Evolutionary conservation across 495 filamentous ascomycete species (phyloP).

Genomic region (Trichoderma parareesei): DNA sequence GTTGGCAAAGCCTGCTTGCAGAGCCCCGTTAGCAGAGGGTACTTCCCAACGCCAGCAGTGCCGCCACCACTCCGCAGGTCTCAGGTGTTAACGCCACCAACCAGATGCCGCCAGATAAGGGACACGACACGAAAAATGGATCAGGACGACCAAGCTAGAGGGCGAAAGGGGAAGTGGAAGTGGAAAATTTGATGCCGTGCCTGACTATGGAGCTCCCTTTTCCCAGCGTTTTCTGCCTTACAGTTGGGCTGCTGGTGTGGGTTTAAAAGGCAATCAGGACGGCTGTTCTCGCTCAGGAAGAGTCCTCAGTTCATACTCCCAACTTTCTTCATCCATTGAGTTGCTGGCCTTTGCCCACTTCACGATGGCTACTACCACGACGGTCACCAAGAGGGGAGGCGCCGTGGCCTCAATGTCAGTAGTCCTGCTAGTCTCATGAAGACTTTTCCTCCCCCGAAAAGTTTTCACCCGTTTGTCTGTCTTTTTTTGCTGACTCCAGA

Average conservation of each 20-base stretch:
- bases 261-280: not conserved
- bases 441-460: not conserved
- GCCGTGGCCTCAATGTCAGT: conserved; percentile 6
- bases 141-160: not conserved
- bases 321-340: not conserved
- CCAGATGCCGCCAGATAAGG: not conserved
- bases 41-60: not conserved
- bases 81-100: not conserved
- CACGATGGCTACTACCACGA: conserved; percentile 6
- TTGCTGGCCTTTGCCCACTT: not conserved
- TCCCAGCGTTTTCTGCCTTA: not conserved
- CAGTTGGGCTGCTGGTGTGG: not conserved
- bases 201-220: conserved; percentile 8
- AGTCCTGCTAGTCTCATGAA: not conserved
- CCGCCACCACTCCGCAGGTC: not conserved
- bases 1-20: not conserved
- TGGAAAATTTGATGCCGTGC: conserved; percentile 9
- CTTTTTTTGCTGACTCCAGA: not conserved
- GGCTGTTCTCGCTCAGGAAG: not conserved
- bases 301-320: not conserved
- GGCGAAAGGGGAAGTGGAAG: not conserved
- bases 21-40: not conserved
- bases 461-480: not conserved
- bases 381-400: not conserved
- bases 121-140: conserved; percentile 1